Conservation (phyloP, 2,329 filamentous ascomycete genomes). For the Ascochyta fabae region DNA sequence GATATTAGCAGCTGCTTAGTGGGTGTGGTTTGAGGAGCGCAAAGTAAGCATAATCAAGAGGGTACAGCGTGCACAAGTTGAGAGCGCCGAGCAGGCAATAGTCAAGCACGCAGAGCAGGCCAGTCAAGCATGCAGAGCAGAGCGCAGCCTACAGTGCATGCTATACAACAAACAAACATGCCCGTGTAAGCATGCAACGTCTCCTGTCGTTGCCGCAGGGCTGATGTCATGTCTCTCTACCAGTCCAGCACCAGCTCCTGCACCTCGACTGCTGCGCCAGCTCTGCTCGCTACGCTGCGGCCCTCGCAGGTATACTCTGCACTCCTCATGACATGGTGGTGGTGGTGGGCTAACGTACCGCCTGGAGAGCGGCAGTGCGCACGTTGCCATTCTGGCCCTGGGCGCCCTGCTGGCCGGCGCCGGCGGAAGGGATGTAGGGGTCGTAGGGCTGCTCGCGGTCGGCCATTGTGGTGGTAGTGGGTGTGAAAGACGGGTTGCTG, state of each 20-base stretch:
- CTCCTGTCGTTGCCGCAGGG: conserved; percentile 11
- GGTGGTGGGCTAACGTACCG: conserved; percentile 61
- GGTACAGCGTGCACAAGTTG: too few species aligned
- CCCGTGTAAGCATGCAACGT: neutral
- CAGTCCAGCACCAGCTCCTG: conserved; percentile 15
- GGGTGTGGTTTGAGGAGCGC: neutral
- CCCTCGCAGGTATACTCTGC: conserved; percentile 3
- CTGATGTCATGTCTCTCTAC: conserved; percentile 20
- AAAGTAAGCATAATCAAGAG: neutral
- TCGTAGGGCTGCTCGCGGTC: conserved; percentile 75
- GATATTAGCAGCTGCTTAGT: conserved; percentile 7
- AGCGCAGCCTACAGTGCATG: too few species aligned
- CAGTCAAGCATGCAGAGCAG: neutral
- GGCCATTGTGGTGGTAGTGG: conserved; percentile 55
- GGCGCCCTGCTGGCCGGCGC: conserved; percentile 56
- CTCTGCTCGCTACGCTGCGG: conserved; percentile 6
- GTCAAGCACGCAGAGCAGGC: neutral
- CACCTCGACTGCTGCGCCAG: conserved; percentile 4
- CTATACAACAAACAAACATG: neutral
- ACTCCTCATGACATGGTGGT: neutral
- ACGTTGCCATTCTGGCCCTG: conserved; percentile 62
- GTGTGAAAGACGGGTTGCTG: conserved; percentile 9
- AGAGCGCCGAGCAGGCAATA: too few species aligned
- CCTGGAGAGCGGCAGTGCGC: conserved; percentile 78
- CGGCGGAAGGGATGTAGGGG: conserved; percentile 82